These are phyloP conservation scores for Cytospora piceae DNA, from an alignment of 2,329 filamentous ascomycete genomes.

Conservation along the genomic window DNA sequence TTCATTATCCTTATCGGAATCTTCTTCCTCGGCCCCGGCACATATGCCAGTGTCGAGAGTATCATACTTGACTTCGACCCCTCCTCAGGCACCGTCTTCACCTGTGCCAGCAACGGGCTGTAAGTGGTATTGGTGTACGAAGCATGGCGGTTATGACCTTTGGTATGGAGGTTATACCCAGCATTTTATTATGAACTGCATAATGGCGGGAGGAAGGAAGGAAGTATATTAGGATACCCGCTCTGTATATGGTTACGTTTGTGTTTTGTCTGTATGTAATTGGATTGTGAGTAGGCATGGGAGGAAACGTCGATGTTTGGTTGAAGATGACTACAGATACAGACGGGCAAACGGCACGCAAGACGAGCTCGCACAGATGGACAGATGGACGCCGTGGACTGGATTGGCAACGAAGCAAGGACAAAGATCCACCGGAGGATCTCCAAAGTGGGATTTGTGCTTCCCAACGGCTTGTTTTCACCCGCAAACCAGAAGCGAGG, in stretches of 20 bases:
- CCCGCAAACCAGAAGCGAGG: not conserved
- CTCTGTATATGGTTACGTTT: not conserved
- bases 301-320: not conserved
- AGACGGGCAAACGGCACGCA: not conserved
- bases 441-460: not conserved
- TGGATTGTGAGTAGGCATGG: not conserved
- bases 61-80: conserved; percentile 74
- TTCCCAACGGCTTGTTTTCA: too few species aligned
- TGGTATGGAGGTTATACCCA: not conserved
- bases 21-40: conserved; percentile 82
- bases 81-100: conserved; percentile 69
- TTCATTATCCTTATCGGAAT: conserved; percentile 74
- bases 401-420: not conserved
- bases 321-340: not conserved
- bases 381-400: not conserved
- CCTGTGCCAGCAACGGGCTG: conserved; percentile 70
- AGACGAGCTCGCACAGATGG: not conserved
- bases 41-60: conserved; percentile 75
- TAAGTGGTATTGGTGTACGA: conserved; percentile 39
- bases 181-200: not conserved
- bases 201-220: not conserved
- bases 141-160: not conserved
- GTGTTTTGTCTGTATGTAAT: not conserved
- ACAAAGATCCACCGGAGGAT: not conserved
- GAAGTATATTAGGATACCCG: conserved; percentile 8